Evolutionary conservation across 257 asterid species (phyloP).

Genomic region (Capsicum rhomboideum): DNA sequence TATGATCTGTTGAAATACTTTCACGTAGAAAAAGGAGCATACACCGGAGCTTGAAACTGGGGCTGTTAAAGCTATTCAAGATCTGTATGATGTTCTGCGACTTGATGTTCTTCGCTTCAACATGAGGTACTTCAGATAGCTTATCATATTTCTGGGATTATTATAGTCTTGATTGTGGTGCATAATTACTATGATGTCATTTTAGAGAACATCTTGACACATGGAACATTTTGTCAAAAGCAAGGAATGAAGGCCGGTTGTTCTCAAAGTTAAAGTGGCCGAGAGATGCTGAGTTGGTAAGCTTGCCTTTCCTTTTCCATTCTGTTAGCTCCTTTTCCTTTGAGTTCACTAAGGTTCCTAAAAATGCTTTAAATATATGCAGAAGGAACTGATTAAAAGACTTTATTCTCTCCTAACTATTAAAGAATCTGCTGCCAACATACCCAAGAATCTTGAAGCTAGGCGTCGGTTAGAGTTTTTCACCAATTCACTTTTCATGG

Average conservation of each 20-base stretch:
- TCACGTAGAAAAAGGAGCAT: constrained; percentile 61
- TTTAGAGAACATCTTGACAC: constrained; percentile 68
- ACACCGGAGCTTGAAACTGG: constrained; percentile 79
- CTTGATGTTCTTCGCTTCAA: constrained; percentile 61
- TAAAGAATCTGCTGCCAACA: constrained; percentile 85
- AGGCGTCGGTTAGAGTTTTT: constrained; percentile 84
- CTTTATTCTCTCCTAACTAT: constrained; percentile 76
- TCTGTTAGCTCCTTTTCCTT: not conserved
- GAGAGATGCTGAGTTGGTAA: constrained; percentile 68
- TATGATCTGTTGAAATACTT: not conserved
- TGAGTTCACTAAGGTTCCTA: not conserved
- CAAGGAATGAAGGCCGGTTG: constrained; percentile 85
- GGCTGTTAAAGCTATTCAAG: constrained; percentile 84
- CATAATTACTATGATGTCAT: not conserved
- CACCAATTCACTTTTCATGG: constrained; percentile 94
- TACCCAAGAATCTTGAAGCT: constrained; percentile 92
- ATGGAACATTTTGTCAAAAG: constrained; percentile 67
- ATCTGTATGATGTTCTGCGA: constrained; percentile 95
- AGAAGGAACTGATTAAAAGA: constrained; percentile 76
- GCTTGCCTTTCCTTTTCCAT: constrained; percentile 5
- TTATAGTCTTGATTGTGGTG: not conserved
- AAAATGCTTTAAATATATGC: constrained; percentile 20
- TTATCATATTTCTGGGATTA: not conserved
- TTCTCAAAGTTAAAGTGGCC: constrained; percentile 97
- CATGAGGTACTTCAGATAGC: constrained; percentile 44